Evolutionary conservation across 768 basidiomycete species (phyloP).

Genomic region (Floccularia luteovirens): DNA sequence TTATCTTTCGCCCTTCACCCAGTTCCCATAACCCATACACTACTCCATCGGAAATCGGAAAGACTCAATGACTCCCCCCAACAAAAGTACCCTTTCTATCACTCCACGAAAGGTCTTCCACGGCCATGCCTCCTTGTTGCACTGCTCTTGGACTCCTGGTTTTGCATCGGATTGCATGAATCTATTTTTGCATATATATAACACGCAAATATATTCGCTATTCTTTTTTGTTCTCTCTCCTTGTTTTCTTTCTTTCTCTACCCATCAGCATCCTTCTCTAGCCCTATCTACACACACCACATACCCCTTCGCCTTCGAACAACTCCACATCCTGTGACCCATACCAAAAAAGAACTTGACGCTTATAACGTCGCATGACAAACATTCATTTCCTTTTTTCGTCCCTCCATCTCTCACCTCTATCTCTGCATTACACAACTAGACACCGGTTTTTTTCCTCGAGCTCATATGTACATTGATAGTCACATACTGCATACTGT

Average conservation of each 20-base stretch:
- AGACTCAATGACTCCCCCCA: background rate
- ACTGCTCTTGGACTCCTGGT: conserved; percentile 2
- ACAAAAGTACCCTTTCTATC: too few species aligned
- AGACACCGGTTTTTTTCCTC: conserved; percentile 11
- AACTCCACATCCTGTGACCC: background rate
- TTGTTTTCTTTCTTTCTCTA: conserved; percentile 2
- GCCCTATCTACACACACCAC: conserved; percentile 1
- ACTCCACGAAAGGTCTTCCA: conserved; percentile 11
- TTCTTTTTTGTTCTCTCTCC: conserved; percentile 3
- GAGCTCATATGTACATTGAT: conserved; percentile 12
- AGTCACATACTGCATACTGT: conserved; percentile 4
- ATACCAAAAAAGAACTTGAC: conserved; percentile 4
- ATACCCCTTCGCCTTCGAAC: too few species aligned
- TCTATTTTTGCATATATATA: conserved; percentile 3
- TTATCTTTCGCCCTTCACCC: background rate
- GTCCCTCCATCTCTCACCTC: background rate
- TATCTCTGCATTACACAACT: conserved; percentile 10
- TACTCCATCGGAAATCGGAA: conserved; percentile 5
- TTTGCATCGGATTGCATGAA: conserved; percentile 10
- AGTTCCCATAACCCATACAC: conserved; percentile 3
- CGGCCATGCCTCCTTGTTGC: conserved; percentile 7
- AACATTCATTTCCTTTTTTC: conserved; percentile 3
- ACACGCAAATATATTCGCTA: background rate
- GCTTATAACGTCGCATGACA: conserved; percentile 1
- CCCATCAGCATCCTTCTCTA: conserved; percentile 2